Base-by-base conservation (phyloP, 1,284 basidiomycete species). In the Apiotrichum veenhuisii region DNA sequence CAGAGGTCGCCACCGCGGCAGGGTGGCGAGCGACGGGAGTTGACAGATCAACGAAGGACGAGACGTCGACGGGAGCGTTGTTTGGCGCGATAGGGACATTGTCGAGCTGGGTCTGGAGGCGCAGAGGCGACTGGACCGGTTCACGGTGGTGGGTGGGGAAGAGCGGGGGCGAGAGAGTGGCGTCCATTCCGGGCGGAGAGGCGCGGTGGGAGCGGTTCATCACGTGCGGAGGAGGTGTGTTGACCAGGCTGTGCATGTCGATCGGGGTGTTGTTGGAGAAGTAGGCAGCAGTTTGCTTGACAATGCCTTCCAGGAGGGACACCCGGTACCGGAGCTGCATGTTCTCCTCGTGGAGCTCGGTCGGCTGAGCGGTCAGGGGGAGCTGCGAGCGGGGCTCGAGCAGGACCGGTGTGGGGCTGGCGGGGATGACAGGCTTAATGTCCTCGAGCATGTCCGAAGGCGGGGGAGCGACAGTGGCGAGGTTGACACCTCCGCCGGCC, bases 1-100 rank as follows among this genome's bases (percentile, higher is more conserved):
- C 33, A 57, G 48, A 45, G 61, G 70, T 71, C 71, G 68, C 73
- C 73, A 75, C 68, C 70, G 57, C 73, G 74, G 73, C 73, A 72
- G 73, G 70, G 68, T 57, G 61, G 73, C 73, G 65, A 75, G 73
- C 68, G 72, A 73, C 57, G 63, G 68, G 64, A 54, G 56, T 68
- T 60, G 63, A 64, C 51, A 60, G 52, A 54, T 65, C 38, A 56
- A 62, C 41, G 30, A 52, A 56, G 54, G 61, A 62, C 57, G 54
- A 50, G 44, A 56, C 52, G 33, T 52, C 50, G 47, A 65, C 59
- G 44, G 55, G 53, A 44, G 54, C 37, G 30, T 45, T 14, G 40
- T 34, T 26, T 15, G 54, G 30, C 43, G 52, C 54, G 40, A 30
- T 38, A 36, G 53, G 49, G 48, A 34, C 44, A 34, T 41, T 51